Evolutionary conservation across 2,329 filamentous ascomycete species (phyloP).

Genomic region (Alternaria consortialis): DNA sequence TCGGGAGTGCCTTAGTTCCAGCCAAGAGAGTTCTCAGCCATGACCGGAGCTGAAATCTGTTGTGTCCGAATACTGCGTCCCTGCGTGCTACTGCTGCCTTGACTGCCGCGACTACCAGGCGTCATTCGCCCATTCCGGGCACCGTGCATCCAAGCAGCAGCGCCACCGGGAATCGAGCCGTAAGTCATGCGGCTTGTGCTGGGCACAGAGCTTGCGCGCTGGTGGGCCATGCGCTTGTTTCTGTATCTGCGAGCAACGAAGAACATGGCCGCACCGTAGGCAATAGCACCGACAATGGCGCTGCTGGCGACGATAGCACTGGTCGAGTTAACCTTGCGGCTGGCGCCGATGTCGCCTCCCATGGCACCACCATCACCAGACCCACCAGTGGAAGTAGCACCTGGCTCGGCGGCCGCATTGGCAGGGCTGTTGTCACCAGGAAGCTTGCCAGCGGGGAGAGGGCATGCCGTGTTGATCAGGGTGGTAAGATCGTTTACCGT

Average conservation of each 20-base stretch:
- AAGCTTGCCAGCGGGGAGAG: constrained; percentile 63
- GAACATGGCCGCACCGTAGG: constrained; percentile 96
- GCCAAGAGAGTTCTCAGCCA: constrained; percentile 92
- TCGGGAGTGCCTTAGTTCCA: constrained; percentile 74
- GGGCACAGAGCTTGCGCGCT: constrained; percentile 78
- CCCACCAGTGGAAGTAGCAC: constrained; percentile 41
- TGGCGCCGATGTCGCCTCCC: constrained; percentile 60
- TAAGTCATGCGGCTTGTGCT: constrained; percentile 67
- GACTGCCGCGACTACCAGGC: constrained; percentile 54
- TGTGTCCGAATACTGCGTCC: constrained; percentile 70
- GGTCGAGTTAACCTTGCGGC: constrained; percentile 69
- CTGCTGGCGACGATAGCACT: constrained; percentile 77
- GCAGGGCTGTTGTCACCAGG: constrained; percentile 52
- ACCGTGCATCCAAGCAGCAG: constrained; percentile 59
- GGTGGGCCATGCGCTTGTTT: constrained; percentile 80
- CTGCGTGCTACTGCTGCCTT: constrained; percentile 66
- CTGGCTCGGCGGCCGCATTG: constrained; percentile 53
- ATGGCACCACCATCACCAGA: constrained; percentile 59
- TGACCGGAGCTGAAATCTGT: constrained; percentile 87
- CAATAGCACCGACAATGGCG: constrained; percentile 78
- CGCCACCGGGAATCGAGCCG: constrained; percentile 52
- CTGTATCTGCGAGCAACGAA: constrained; percentile 90
- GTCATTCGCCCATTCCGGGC: constrained; percentile 52
- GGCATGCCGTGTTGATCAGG: constrained; percentile 85
- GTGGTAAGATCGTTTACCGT: constrained; percentile 77